phyloP scores from a whole-genome alignment of 129 eudicot species.

The Lactuca sativa region DNA sequence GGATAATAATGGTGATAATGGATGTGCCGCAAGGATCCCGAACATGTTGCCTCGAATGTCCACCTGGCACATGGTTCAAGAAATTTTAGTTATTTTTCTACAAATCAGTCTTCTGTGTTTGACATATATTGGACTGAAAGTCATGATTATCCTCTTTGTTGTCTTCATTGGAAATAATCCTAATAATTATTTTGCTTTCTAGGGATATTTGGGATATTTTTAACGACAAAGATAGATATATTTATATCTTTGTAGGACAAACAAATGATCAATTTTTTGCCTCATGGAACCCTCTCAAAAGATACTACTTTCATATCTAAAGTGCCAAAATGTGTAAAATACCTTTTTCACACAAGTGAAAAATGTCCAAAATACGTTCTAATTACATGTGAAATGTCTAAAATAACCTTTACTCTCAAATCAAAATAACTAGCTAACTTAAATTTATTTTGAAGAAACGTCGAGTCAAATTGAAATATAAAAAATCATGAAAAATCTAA shows the following conservation, averaged over 20 bases:
- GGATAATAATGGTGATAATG: constrained; percentile 64
- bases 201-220: too few species aligned
- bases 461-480: background rate
- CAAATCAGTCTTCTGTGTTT: background rate
- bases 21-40: constrained; percentile 83
- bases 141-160: too few species aligned
- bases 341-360: background rate
- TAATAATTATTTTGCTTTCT: too few species aligned
- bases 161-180: too few species aligned
- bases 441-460: background rate
- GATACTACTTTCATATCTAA: too few species aligned
- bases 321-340: too few species aligned
- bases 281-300: too few species aligned
- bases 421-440: background rate
- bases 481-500: background rate
- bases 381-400: background rate
- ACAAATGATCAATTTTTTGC: too few species aligned
- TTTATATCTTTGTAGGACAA: too few species aligned
- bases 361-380: background rate
- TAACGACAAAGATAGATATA: too few species aligned
- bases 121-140: background rate
- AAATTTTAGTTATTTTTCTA: background rate
- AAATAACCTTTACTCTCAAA: background rate
- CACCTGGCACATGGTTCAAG: constrained; percentile 36
- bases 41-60: constrained; percentile 68